Evolutionary conservation across 768 basidiomycete genomes (phyloP).

Genomic region (Astraeus odoratus): DNA sequence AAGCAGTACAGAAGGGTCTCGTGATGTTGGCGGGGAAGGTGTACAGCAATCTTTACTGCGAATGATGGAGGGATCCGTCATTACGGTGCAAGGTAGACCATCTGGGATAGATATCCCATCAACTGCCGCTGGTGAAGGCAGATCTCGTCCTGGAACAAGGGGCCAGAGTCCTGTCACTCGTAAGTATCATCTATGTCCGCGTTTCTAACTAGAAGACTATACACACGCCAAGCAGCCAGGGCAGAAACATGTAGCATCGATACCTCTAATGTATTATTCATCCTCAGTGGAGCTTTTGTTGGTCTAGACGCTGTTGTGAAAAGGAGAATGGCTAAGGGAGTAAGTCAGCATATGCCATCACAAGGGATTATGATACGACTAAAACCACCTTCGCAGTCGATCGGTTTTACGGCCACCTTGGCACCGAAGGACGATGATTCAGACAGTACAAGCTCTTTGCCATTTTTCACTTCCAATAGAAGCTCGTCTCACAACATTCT

Average conservation of each 20-base stretch:
- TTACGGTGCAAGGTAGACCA: conserved; percentile 76
- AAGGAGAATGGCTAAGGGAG: conserved; percentile 76
- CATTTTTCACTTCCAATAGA: conserved; percentile 76
- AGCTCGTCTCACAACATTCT: conserved; percentile 47
- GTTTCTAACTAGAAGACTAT: conserved; percentile 24
- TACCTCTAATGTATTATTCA: conserved; percentile 90
- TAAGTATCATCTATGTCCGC: conserved; percentile 7
- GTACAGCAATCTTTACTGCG: conserved; percentile 90
- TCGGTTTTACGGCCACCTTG: conserved; percentile 70
- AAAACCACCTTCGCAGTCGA: conserved; percentile 73
- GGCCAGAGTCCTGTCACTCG: conserved; percentile 31
- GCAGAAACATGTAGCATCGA: conserved; percentile 72
- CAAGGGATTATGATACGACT: conserved; percentile 1
- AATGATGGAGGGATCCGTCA: conserved; percentile 88
- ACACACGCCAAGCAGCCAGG: conserved; percentile 33
- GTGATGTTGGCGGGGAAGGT: conserved; percentile 93
- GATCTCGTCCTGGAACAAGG: conserved; percentile 45
- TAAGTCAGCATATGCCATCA: conserved; percentile 32
- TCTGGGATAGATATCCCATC: conserved; percentile 40
- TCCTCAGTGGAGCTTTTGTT: conserved; percentile 92
- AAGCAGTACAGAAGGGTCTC: conserved; percentile 58
- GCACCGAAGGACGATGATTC: conserved; percentile 34
- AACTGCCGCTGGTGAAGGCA: conserved; percentile 36
- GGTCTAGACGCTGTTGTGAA: conserved; percentile 81
- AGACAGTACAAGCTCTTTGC: conserved; percentile 32